Percentiles rank a stretch among this genome's conserved stretches.
These are phyloP conservation scores for Oropetium thomaeum DNA, from an alignment of 176 grass and related monocot species.

Conservation along the genomic window DNA sequence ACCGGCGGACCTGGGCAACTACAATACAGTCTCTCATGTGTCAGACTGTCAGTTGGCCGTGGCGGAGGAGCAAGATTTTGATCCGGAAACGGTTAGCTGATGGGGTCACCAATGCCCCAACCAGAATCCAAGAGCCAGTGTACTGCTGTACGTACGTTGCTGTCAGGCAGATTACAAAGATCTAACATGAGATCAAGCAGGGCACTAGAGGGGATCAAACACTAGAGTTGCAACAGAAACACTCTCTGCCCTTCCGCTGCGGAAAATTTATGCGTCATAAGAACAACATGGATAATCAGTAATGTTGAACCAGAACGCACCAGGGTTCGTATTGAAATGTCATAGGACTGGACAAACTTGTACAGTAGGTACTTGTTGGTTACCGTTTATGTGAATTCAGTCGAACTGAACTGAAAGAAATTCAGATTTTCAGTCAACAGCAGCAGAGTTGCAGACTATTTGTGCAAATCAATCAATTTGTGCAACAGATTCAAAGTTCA, in stretches of 20 bases:
- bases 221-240: too few relatives aligned
- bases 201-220: not conserved
- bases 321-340: not conserved
- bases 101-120: not conserved
- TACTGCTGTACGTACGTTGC: not conserved
- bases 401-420: not conserved
- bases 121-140: conserved; percentile 19
- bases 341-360: not conserved
- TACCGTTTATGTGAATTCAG: not conserved
- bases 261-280: not conserved
- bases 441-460: not conserved
- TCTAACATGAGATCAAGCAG: conserved; percentile 9
- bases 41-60: not conserved
- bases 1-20: not conserved
- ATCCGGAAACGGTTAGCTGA: conserved; percentile 16
- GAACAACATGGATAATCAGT: not conserved
- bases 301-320: not conserved
- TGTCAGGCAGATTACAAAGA: conserved; percentile 28
- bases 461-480: not conserved
- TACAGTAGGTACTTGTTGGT: too few relatives aligned
- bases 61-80: conserved; percentile 24
- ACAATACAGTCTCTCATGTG: not conserved
- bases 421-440: not conserved
- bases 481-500: not conserved
- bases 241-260: not conserved